These are phyloP conservation scores for Pythium phragmiticola DNA, from an alignment of 352 stramenopile species.

Conservation along the genomic window DNA sequence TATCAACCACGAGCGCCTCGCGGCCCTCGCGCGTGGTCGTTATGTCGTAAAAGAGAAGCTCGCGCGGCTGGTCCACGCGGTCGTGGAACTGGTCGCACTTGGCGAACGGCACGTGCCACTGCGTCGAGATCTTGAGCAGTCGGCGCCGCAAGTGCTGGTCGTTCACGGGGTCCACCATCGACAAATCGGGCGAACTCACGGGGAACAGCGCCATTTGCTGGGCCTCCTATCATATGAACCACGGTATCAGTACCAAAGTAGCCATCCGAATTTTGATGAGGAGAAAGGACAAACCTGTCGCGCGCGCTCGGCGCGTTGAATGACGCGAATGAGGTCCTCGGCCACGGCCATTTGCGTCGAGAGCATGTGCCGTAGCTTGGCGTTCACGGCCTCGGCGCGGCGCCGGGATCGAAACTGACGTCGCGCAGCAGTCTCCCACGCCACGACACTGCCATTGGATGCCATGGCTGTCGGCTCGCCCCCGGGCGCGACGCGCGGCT, in stretches of 20 bases:
- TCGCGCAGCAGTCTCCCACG: slow-evolving; percentile 1
- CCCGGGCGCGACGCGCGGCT: neutral
- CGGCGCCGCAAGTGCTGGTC: slow-evolving; percentile 4
- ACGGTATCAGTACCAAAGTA: neutral
- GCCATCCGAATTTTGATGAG: neutral
- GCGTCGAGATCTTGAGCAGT: slow-evolving; percentile 1
- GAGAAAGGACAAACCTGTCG: neutral
- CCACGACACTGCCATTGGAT: neutral
- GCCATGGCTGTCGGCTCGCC: neutral
- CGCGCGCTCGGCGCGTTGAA: slow-evolving; percentile 1
- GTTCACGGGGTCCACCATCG: neutral
- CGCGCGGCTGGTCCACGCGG: neutral
- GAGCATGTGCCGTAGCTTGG: slow-evolving; percentile 2
- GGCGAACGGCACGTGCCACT: slow-evolving; percentile 10
- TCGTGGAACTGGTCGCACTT: slow-evolving; percentile 1
- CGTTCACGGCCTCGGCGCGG: slow-evolving; percentile 1
- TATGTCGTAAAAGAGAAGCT: slow-evolving; percentile 4
- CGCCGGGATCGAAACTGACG: slow-evolving; percentile 8
- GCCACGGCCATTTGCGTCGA: neutral
- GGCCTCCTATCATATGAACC: neutral
- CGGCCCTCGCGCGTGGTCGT: neutral
- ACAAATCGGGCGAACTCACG: neutral
- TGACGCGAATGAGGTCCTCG: slow-evolving; percentile 2
- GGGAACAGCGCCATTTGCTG: slow-evolving; percentile 1
- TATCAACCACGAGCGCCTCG: neutral